Evolutionary conservation across 2,329 filamentous ascomycete genomes (phyloP).

Genomic region (Sporothrix curviconia): DNA sequence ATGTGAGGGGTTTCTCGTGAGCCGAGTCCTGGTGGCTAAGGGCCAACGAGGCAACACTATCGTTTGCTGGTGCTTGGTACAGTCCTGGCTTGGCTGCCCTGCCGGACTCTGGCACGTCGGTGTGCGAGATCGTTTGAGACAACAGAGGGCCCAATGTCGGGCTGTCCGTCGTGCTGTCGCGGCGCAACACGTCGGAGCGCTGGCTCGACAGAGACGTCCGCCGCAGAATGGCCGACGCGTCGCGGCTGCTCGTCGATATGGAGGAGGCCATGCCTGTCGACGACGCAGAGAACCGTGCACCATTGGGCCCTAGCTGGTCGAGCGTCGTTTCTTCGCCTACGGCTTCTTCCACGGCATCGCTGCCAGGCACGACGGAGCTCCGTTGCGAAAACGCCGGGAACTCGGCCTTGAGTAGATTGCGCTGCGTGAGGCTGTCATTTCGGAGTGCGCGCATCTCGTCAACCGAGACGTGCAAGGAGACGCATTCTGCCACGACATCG

Average conservation of each 20-base stretch:
- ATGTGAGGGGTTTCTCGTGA: constrained; percentile 30
- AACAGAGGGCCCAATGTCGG: constrained; percentile 53
- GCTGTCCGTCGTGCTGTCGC: constrained; percentile 46
- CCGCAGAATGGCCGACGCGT: constrained; percentile 33
- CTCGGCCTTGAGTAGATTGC: background rate
- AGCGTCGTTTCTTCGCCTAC: background rate
- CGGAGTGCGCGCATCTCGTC: constrained; percentile 19
- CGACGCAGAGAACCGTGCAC: constrained; percentile 25
- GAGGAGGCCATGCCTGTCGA: constrained; percentile 32
- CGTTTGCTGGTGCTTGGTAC: constrained; percentile 49
- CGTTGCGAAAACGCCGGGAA: background rate
- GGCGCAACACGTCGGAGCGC: constrained; percentile 36
- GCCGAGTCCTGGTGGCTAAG: constrained; percentile 44
- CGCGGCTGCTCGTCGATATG: constrained; percentile 27
- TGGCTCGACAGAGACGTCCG: constrained; percentile 46
- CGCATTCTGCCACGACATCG: constrained; percentile 73
- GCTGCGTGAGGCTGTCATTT: background rate
- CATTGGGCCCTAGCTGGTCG: background rate
- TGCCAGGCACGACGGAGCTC: background rate
- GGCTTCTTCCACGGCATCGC: background rate
- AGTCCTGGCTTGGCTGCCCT: constrained; percentile 51
- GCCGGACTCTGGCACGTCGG: constrained; percentile 51
- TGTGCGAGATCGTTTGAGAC: constrained; percentile 38
- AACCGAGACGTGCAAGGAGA: constrained; percentile 51
- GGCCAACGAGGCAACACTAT: constrained; percentile 49